Conservation (phyloP, 345 rosid species). For the Streptanthus diversifolius region DNA sequence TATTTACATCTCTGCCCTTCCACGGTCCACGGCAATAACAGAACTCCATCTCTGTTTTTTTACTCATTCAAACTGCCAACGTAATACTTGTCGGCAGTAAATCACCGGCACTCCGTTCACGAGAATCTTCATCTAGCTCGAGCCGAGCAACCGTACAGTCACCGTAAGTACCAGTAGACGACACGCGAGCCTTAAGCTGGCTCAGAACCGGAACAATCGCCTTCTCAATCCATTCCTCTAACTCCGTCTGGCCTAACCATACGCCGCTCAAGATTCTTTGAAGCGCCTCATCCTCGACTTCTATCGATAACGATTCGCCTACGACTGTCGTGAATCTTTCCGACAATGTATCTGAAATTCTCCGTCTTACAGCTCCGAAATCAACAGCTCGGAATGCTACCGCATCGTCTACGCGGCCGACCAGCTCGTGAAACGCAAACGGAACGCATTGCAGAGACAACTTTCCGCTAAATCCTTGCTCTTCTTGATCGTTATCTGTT, state of each 20-base stretch:
- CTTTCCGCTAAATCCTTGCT: slow-evolving; percentile 27
- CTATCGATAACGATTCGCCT: slow-evolving; percentile 41
- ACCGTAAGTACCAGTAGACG: slow-evolving; percentile 26
- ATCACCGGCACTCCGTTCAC: slow-evolving; percentile 15
- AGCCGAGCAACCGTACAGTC: slow-evolving; percentile 33
- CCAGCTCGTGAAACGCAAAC: slow-evolving; percentile 46
- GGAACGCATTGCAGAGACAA: slow-evolving; percentile 32
- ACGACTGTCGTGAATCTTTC: slow-evolving; percentile 45
- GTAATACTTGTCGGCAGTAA: slow-evolving; percentile 30
- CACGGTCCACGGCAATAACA: slow-evolving; percentile 9
- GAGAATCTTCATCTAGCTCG: slow-evolving; percentile 27
- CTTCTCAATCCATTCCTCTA: slow-evolving; percentile 78
- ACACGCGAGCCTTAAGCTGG: slow-evolving; percentile 44
- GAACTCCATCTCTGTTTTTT: slow-evolving; percentile 12
- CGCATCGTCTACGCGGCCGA: slow-evolving; percentile 53
- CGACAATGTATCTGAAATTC: slow-evolving; percentile 41
- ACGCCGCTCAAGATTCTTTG: slow-evolving; percentile 67
- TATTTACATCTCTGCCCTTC: slow-evolving; percentile 31
- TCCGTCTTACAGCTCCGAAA: slow-evolving; percentile 50
- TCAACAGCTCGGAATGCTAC: slow-evolving; percentile 69
- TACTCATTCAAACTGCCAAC: slow-evolving; percentile 18
- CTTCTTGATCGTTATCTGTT: slow-evolving; percentile 58
- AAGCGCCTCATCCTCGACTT: slow-evolving; percentile 65
- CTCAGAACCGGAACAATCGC: slow-evolving; percentile 63
- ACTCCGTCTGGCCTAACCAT: slow-evolving; percentile 57